Evolutionary conservation across 306 rosid species (phyloP), one percentile per base, ranked within the genome.

Genomic region (Lathyrus sativus): DNA sequence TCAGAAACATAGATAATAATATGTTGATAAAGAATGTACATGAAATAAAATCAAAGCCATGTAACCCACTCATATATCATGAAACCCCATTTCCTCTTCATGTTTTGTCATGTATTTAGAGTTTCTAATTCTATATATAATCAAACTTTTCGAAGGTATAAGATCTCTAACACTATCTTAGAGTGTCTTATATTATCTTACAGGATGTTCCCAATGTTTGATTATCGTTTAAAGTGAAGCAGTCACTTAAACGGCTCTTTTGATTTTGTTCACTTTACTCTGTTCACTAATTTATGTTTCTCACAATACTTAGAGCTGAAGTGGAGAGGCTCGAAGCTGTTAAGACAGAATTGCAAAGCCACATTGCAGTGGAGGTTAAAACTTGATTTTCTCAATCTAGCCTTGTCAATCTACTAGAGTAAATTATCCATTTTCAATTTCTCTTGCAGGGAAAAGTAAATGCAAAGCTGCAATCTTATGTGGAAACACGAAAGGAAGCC

Each of bases 381-480:
- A 60, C 57, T 72, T 72, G 33, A 72, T 57, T 70, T 54, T 72
- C 75, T 68, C 38, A 22, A 42, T 74, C 70, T 39, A 68, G 62
- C 45, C 44, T 53, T 49, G 58, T 61, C 41, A 10, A 24, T 24
- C 61, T 26, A 11, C 68, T 37, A 45, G 66, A 53, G 65, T 48
- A 53, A 63, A 49, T 18, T 81, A 62, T 62, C 65, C 43, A 33
- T 44, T 42, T 59, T 65, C 19, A 46, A 62, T 46, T 67, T 28
- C 49, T 42, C 17, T 68, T 77, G 62, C 75, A 93, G 98, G 88
- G 68, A 61, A 60, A 82, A 71, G 87, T 72, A 74, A 92, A 89
- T 80, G 83, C 61, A 62, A 75, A 67, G 78, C 80, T 90, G 74
- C 88, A 79, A 74, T 64, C 72, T n/a, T 66, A 76, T 72, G 74